Percentiles rank a stretch among this genome's conserved stretches.
Evolutionary conservation across 345 rosid species (phyloP).

Genomic region (Citropsis articulata): DNA sequence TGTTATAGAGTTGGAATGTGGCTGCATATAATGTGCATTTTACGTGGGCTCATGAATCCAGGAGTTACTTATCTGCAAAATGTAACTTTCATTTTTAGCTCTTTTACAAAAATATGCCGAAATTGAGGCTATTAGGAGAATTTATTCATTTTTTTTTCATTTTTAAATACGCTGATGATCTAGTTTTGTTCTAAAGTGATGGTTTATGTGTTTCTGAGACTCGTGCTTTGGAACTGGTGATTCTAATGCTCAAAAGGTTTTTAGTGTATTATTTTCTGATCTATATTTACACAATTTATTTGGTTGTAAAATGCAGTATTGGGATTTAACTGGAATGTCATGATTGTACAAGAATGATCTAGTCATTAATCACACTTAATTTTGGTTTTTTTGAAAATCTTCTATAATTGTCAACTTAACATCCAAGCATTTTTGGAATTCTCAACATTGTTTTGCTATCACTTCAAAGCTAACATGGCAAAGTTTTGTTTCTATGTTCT

Average conservation of each 20-base stretch:
- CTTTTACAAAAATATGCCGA: neutral
- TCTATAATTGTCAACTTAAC: neutral
- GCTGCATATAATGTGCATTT: neutral
- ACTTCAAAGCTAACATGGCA: constrained; percentile 14
- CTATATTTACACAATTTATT: neutral
- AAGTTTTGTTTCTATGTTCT: constrained; percentile 12
- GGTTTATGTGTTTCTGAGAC: neutral
- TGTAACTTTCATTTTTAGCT: neutral
- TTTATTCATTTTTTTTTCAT: too few species aligned
- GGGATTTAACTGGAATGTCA: neutral
- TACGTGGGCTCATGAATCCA: neutral
- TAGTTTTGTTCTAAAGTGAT: neutral
- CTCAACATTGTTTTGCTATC: constrained; percentile 7
- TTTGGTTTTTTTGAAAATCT: neutral
- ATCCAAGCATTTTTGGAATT: neutral
- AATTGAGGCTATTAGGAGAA: neutral
- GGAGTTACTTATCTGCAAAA: neutral
- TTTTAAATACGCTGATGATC: neutral
- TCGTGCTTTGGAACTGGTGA: neutral
- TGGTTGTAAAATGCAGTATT: neutral
- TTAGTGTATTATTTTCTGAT: neutral
- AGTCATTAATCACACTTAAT: neutral
- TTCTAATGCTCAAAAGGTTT: neutral
- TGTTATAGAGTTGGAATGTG: neutral
- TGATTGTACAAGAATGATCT: neutral